Evolutionary conservation across 768 basidiomycete species (phyloP), one percentile per base, ranked within the genome.

Genomic region (Panaeolus papilionaceus): DNA sequence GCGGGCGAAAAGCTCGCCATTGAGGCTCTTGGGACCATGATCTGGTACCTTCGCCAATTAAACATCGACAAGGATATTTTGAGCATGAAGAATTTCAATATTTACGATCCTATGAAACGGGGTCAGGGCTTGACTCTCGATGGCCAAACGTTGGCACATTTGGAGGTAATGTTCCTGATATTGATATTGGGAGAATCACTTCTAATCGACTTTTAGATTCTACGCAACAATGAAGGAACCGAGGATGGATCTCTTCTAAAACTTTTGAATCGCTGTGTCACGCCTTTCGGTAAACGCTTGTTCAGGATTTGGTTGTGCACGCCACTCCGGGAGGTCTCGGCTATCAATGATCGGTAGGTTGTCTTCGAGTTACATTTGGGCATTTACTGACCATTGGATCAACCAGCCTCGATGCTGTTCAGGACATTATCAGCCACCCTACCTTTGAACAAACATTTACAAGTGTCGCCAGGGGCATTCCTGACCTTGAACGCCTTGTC

Each of bases 271-370:
- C 84, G 93, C 67, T 98, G 96, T 73, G 82, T 91, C 54, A 98
- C 98, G 0, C 95, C 98, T 2, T 98, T 95, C 69, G 98, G 95
- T 45, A 99, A 99, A 77, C 88, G 98, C 28, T 84, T 99, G 37
- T 99, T 99, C 86, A 89, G 96, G 47, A 92, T 97, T 64, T 99
- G 98, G 98, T 83, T 99, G 8, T 98, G 95, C 70, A 92, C 92
- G 85, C 98, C 98, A 20, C 79, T 99, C 69, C 88, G 91, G 38
- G 88, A 93, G 44, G 89, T 90, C 40, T 76, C 85, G 11, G 93
- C 93, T 61, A 99, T 99, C 79, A 96, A 97, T 73, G 90, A 93
- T 45, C 85, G 96, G 95, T 94, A 73, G n/a, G 70, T 66, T 4
- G 37, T 37, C 44, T 16, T 38, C 12, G 58, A 23, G 33, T 51